Evolutionary conservation across 1,139 yeast species (phyloP), one percentile per base, ranked within the genome.

Genomic region (Geotrichum australiense): DNA sequence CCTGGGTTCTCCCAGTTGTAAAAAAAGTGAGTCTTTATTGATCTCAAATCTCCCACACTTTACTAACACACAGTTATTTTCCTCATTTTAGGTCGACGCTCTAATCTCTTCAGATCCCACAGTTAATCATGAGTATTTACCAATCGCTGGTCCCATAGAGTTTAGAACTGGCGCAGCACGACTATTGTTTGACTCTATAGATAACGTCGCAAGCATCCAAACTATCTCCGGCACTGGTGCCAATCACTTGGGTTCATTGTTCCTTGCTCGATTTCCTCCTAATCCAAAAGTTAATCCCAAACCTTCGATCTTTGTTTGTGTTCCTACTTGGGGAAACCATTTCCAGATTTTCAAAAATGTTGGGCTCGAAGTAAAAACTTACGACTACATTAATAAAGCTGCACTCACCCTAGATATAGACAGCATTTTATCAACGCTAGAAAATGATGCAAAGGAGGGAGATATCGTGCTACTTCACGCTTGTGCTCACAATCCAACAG

Each of bases 311-410:
- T 89, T 86, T 64, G 65, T 89, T 45, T 83, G 96, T 7, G 70
- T 76, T 51, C 98, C 98, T 48, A 89, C 98, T 20, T 91, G 98
- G 98, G 95, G 91, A 43, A 91, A 89, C 69, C 98, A 91, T 66
- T 71, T 74, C 62, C 84, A 80, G 60, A 83, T 91, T 53, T 91
- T 85, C 62, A 70, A 73, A 53, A 69, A 75, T 47, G 71, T 75
- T 47, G 94, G 89, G 3, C 69, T 81, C 45, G 64, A 70, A 49
- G 77, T 79, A 37, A 77, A 69, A 37, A 63, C 69, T 34, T 91
- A 91, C 62, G 93, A 96, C 16, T 85, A 85, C 69, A 85, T 91
- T 85, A 71, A 84, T 58, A 67, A 71, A 38, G 70, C 68, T 28
- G 73, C 77, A 44, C 80, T 79, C 57, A 68, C 77, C 4, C 70